Evolutionary conservation across 2,329 filamentous ascomycete species (phyloP).

Genomic region (Talaromyces piceae): DNA sequence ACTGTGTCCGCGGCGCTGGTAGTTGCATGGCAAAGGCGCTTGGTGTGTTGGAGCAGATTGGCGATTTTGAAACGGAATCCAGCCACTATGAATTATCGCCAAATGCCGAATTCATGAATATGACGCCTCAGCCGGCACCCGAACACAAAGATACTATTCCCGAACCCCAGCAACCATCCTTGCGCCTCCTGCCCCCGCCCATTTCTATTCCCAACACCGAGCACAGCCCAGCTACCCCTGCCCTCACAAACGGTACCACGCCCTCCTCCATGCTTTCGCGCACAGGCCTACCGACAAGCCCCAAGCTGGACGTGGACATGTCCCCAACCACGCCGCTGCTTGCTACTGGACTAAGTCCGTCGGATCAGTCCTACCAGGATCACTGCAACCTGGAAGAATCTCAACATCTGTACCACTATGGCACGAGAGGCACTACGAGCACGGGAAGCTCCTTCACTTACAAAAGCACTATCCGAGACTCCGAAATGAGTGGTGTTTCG

Average conservation of each 20-base stretch:
- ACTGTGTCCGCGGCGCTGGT: conserved; percentile 81
- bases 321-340: conserved; percentile 20
- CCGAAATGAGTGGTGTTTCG: conserved; percentile 71
- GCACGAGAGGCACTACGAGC: conserved; percentile 67
- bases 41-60: conserved; percentile 75
- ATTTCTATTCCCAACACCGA: conserved; percentile 36
- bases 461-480: conserved; percentile 64
- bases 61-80: conserved; percentile 75
- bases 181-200: conserved; percentile 39
- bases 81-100: conserved; percentile 40
- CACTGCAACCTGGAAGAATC: conserved; percentile 25
- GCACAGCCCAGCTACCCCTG: conserved; percentile 27
- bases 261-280: conserved; percentile 41
- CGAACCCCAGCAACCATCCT: conserved; percentile 22
- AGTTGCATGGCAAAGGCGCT: conserved; percentile 86
- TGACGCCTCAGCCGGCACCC: conserved; percentile 17
- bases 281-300: conserved; percentile 20
- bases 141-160: not conserved
- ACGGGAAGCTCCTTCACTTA: conserved; percentile 73
- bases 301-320: conserved; percentile 21
- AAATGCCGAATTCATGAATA: conserved; percentile 12
- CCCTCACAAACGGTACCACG: conserved; percentile 30
- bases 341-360: conserved; percentile 19
- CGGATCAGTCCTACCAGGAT: conserved; percentile 29
- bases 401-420: conserved; percentile 41